Evolutionary conservation across 768 basidiomycete genomes (phyloP), one percentile per base, ranked within the genome.

Genomic region (Lactarius pseudohatsudake): DNA sequence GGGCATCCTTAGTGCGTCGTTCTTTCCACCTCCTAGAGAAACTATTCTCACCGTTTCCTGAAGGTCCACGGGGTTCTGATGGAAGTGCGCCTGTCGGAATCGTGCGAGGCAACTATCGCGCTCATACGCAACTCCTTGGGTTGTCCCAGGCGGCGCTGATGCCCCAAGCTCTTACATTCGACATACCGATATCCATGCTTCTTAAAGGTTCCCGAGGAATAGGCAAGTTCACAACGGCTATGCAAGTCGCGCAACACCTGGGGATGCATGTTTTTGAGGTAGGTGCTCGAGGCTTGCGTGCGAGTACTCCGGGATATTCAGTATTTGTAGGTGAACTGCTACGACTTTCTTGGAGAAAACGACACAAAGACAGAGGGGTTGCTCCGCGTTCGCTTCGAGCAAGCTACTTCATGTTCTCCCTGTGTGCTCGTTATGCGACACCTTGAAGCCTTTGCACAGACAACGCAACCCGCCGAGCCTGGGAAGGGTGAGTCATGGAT

Each of bases 181-280:
- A 84, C 57, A 78, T 95, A 2, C 83, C 85, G 55, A 76, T 94
- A 10, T 87, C 90, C 0, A 78, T 96, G 9, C 78, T 97, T 1
- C 73, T 98, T 47, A 89, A 89, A 68, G 96, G 96, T 0, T 80
- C 86, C 0, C 80, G 90, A 62, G 95, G 96, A 1, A 80, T 81
- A 1, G 96, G 97, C 2, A 98, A 98, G 78, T 85, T 85, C 66
- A 88, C 88, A 0, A 77, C 83, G 6, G 84, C 87, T 0, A 74
- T 75, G 7, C 79, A 77, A 76, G 84, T 88, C 15, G 84, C 89
- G 7, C 81, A 82, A 57, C 77, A 77, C 4, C 76, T 94, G 2
- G 94, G 93, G 15, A 81, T 95, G 64, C 93, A 94, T 75, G 65
- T 93, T 0, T 80, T 92, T 15, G 91, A 94, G 82, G 95, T 91